Percentiles rank a stretch among this genome's conserved stretches.
phyloP scores from a whole-genome alignment of 2,329 filamentous ascomycete genomes.

The Phyllosticta citrichinensis region DNA sequence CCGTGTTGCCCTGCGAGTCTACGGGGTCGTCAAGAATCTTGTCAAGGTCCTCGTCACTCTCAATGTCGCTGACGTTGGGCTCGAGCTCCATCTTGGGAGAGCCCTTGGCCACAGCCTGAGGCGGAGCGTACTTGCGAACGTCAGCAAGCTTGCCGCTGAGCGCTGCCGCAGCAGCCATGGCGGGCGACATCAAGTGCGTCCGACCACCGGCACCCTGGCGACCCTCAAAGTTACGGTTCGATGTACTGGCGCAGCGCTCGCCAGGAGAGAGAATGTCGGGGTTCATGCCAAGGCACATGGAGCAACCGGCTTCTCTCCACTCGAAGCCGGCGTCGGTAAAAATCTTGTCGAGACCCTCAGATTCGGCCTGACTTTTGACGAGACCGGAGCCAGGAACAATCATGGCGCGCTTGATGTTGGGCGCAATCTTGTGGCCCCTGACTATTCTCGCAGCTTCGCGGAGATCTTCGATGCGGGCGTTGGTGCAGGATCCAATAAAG shows the following conservation, averaged over 20 bases:
- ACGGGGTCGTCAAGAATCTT: conserved; percentile 52
- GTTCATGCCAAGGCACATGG: conserved; percentile 99
- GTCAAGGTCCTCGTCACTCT: conserved; percentile 54
- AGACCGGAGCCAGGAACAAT: conserved; percentile 92
- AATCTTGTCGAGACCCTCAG: conserved; percentile 86
- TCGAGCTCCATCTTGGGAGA: conserved; percentile 53
- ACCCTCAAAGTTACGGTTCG: conserved; percentile 95
- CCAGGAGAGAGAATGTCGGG: conserved; percentile 87
- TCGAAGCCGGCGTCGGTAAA: conserved; percentile 90
- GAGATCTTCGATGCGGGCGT: conserved; percentile 92
- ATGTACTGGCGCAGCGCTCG: conserved; percentile 90
- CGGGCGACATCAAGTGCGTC: conserved; percentile 93
- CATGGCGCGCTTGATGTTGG: conserved; percentile 89
- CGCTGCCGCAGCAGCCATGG: conserved; percentile 87
- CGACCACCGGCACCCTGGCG: conserved; percentile 85
- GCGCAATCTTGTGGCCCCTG: conserved; percentile 74
- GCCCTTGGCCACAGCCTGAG: conserved; percentile 34
- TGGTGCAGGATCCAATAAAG: conserved; percentile 97
- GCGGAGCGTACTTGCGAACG: conserved; percentile 64
- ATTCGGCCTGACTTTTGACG: conserved; percentile 84
- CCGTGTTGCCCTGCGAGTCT: conserved; percentile 59
- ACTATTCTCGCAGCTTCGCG: conserved; percentile 78
- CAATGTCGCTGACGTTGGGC: conserved; percentile 45
- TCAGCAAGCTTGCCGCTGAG: conserved; percentile 87
- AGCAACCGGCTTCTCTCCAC: conserved; percentile 96